A percentile compares a stretch with the other conserved stretches of the same genome.
These are phyloP conservation scores for Moringa oleifera DNA, from an alignment of 345 rosid species.

Conservation along the genomic window DNA sequence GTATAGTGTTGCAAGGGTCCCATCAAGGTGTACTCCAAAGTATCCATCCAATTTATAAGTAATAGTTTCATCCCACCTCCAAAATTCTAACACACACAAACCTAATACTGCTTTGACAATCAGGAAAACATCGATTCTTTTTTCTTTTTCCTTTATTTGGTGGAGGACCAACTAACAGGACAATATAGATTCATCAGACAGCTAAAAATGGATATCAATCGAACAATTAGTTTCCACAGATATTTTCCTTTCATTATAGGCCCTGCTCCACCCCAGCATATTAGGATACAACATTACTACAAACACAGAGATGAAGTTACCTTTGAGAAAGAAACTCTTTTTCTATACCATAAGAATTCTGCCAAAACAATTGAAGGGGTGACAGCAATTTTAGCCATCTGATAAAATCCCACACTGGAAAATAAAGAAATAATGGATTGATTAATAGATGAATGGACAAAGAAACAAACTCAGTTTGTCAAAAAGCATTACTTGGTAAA, in stretches of 20 bases:
- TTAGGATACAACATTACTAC: not conserved
- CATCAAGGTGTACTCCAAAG: no score
- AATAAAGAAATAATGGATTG: not conserved
- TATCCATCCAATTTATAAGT: no score
- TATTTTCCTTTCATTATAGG: not conserved
- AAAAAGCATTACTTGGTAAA: not conserved
- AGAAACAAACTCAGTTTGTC: slow-evolving; percentile 4
- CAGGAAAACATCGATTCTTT: not conserved
- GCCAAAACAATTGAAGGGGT: slow-evolving; percentile 92
- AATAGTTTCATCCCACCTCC: no score
- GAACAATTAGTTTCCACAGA: not conserved
- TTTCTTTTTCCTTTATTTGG: no score
- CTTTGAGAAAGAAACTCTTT: slow-evolving; percentile 71
- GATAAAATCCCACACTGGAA: slow-evolving; percentile 88
- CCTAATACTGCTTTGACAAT: not conserved
- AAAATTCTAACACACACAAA: no score
- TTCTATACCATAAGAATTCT: slow-evolving; percentile 71
- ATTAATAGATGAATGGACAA: not conserved
- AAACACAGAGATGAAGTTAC: slow-evolving; percentile 24
- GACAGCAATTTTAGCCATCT: slow-evolving; percentile 93
- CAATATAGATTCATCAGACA: no score
- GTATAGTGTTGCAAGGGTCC: no score
- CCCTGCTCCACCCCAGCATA: not conserved
- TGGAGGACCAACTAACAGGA: no score
- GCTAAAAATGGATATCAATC: not conserved